These are phyloP conservation scores for Aspergillus sclerotioniger DNA, from an alignment of 495 filamentous ascomycete species.

Conservation along the genomic window DNA sequence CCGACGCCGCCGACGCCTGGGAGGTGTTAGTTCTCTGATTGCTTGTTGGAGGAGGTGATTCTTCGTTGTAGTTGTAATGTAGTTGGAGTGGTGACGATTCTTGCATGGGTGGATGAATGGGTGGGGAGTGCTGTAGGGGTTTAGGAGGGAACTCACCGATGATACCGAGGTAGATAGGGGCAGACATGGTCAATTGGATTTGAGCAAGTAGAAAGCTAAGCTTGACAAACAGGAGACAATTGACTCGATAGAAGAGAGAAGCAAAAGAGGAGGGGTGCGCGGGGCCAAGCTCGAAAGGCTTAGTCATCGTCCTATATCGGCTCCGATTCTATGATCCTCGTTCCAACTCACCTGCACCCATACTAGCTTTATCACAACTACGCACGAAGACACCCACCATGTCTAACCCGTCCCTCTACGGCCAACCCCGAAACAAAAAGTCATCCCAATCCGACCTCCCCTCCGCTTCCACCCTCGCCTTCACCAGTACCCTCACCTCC, in stretches of 20 bases:
- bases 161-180: constrained; percentile 48
- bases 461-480: constrained; percentile 73
- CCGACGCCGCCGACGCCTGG: constrained; percentile 91
- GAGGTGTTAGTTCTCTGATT: not conserved
- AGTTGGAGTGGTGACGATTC: constrained; percentile 5
- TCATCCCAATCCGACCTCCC: constrained; percentile 50
- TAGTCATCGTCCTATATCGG: constrained; percentile 15
- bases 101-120: not conserved
- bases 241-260: constrained; percentile 2
- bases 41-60: no score
- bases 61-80: not conserved
- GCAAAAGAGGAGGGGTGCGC: not conserved
- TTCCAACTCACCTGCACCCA: not conserved
- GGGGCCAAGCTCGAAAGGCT: constrained; percentile 7
- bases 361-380: not conserved
- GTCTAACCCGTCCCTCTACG: constrained; percentile 58
- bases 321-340: not conserved
- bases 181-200: constrained; percentile 30
- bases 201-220: not conserved
- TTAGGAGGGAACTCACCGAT: constrained; percentile 33
- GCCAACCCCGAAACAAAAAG: constrained; percentile 55
- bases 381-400: constrained; percentile 9
- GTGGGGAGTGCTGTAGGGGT: constrained; percentile 1
- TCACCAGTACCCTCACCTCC: constrained; percentile 73
- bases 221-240: not conserved